Evolutionary conservation across 192 early-diverging fungal species (phyloP).

Genomic region (Coemansia sp.): DNA sequence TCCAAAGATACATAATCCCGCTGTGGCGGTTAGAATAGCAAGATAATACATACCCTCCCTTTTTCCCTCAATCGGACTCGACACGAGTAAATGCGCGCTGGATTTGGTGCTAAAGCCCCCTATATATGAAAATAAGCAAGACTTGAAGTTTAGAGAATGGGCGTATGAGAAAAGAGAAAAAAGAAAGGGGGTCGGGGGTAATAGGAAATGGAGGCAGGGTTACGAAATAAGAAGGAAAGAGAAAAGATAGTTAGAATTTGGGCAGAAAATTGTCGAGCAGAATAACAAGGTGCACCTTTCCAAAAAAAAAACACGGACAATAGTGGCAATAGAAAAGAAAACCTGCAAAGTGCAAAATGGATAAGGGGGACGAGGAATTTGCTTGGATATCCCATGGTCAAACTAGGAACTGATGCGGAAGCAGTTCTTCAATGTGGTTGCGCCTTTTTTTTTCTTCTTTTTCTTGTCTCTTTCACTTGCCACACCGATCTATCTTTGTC

Average conservation of each 20-base stretch:
- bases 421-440: background rate
- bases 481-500: background rate
- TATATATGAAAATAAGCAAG: conserved; percentile 1
- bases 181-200: background rate
- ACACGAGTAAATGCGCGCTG: conserved; percentile 1
- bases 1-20: background rate
- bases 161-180: background rate
- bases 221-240: background rate
- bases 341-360: background rate
- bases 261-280: background rate
- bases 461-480: background rate
- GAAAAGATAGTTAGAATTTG: conserved; percentile 1
- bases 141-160: background rate
- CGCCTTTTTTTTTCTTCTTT: background rate
- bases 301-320: conserved; percentile 1
- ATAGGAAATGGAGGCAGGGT: background rate
- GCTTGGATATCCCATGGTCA: background rate
- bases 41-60: background rate
- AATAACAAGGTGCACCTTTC: background rate
- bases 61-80: background rate
- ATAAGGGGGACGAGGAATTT: background rate
- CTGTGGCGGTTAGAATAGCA: background rate
- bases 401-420: conserved; percentile 13
- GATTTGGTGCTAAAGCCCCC: background rate
- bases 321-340: conserved; percentile 6